phyloP scores from a whole-genome alignment of 2,329 filamentous ascomycete species.

The Talaromyces islandicus region DNA sequence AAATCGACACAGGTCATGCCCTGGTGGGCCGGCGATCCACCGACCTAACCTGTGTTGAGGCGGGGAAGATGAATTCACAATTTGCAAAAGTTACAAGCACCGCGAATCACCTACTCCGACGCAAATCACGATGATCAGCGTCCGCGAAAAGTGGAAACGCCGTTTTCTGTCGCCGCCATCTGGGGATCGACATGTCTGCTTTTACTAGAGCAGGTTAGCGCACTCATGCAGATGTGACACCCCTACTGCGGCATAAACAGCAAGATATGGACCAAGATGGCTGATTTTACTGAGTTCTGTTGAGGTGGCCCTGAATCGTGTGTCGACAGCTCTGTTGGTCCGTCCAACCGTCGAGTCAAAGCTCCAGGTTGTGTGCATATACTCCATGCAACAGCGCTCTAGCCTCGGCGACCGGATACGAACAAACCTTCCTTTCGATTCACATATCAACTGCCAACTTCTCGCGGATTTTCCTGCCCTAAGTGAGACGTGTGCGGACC shows the following conservation, averaged over 20 bases:
- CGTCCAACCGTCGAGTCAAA: not conserved
- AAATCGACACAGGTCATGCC: not conserved
- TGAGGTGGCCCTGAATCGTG: not conserved
- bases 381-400: not conserved
- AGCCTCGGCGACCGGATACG: not conserved
- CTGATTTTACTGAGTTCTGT: not conserved
- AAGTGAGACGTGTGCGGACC: not conserved
- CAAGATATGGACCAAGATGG: not conserved
- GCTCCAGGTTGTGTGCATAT: not conserved
- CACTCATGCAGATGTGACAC: not conserved
- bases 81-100: not conserved
- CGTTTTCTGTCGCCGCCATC: not conserved
- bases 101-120: not conserved
- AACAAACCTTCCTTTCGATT: not conserved
- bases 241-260: not conserved
- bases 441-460: not conserved
- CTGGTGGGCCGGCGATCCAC: not conserved
- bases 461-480: not conserved
- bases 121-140: not conserved
- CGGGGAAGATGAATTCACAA: not conserved
- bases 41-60: not conserved
- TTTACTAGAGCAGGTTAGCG: not conserved
- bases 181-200: not conserved
- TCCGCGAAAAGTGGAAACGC: not conserved
- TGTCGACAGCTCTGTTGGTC: not conserved